These are phyloP conservation scores for Lepiota subincarnata DNA, from an alignment of 768 basidiomycete species.

Conservation along the genomic window DNA sequence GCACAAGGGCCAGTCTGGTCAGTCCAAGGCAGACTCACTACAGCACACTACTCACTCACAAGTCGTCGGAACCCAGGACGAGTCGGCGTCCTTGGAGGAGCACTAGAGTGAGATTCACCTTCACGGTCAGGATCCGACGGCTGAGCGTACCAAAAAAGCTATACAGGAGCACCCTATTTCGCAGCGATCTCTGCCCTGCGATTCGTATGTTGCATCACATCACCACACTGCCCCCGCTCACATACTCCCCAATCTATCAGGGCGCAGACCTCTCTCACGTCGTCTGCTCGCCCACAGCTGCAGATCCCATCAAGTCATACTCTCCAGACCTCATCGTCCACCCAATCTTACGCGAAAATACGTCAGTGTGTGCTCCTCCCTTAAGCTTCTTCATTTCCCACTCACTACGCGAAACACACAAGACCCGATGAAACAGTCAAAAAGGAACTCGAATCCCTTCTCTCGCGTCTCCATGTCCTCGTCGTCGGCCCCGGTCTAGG, in stretches of 20 bases:
- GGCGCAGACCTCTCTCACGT: slow-evolving; percentile 96
- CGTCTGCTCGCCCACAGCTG: slow-evolving; percentile 92
- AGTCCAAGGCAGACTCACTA: slow-evolving; percentile 15
- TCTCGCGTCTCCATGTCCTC: slow-evolving; percentile 87
- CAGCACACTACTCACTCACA: background rate
- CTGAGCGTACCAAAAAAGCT: slow-evolving; percentile 43
- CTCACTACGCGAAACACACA: slow-evolving; percentile 20
- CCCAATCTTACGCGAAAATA: slow-evolving; percentile 73
- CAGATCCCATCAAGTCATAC: slow-evolving; percentile 92
- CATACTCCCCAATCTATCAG: slow-evolving; percentile 30
- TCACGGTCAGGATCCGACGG: background rate
- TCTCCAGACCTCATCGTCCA: slow-evolving; percentile 97
- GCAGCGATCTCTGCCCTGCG: slow-evolving; percentile 88
- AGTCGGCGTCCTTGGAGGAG: slow-evolving; percentile 92
- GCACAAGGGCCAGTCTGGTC: slow-evolving; percentile 94
- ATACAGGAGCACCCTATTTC: slow-evolving; percentile 96
- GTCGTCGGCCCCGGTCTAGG: slow-evolving; percentile 95
- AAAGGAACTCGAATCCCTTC: slow-evolving; percentile 56
- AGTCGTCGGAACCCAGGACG: slow-evolving; percentile 47
- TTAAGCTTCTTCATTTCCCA: background rate
- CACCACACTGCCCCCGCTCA: background rate
- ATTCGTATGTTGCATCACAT: slow-evolving; percentile 48
- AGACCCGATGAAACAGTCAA: slow-evolving; percentile 46
- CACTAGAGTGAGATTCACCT: slow-evolving; percentile 69
- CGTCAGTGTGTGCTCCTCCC: slow-evolving; percentile 34